A percentile compares a stretch with the other conserved stretches of the same genome.
phyloP scores from a whole-genome alignment of 768 basidiomycete species.

The Pulveroboletus sp. region DNA sequence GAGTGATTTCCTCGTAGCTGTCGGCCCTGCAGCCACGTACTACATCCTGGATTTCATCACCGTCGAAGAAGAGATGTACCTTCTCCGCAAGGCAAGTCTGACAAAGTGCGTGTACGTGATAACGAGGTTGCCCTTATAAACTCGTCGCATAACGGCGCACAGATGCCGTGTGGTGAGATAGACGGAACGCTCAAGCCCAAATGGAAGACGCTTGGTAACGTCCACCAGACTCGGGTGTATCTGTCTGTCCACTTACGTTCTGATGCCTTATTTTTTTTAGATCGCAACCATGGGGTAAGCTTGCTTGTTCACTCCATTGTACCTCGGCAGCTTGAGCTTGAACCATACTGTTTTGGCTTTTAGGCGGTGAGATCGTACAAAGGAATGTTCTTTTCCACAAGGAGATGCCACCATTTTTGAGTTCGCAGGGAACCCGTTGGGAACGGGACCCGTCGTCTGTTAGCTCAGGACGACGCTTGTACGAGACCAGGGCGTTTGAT shows the following conservation, averaged over 20 bases:
- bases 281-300: constrained; percentile 68
- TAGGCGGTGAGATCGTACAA: constrained; percentile 70
- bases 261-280: constrained; percentile 32
- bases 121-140: background rate
- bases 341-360: constrained; percentile 2
- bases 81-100: constrained; percentile 64
- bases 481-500: constrained; percentile 40
- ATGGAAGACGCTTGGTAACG: constrained; percentile 60
- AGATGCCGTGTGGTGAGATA: constrained; percentile 48
- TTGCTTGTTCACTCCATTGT: background rate
- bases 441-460: background rate
- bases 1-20: constrained; percentile 15
- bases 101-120: background rate
- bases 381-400: constrained; percentile 67
- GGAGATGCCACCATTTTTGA: constrained; percentile 66
- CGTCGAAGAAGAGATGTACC: constrained; percentile 70
- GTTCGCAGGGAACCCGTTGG: constrained; percentile 48
- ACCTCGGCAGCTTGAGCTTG: background rate
- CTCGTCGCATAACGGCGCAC: constrained; percentile 4
- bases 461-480: background rate
- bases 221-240: background rate
- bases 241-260: background rate
- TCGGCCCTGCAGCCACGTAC: constrained; percentile 39
- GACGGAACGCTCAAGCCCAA: constrained; percentile 69
- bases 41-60: constrained; percentile 79